A percentile compares a stretch with the other conserved stretches of the same genome.
Evolutionary conservation across 176 grass and related monocot genomes (phyloP).

Genomic region (Zea mays): DNA sequence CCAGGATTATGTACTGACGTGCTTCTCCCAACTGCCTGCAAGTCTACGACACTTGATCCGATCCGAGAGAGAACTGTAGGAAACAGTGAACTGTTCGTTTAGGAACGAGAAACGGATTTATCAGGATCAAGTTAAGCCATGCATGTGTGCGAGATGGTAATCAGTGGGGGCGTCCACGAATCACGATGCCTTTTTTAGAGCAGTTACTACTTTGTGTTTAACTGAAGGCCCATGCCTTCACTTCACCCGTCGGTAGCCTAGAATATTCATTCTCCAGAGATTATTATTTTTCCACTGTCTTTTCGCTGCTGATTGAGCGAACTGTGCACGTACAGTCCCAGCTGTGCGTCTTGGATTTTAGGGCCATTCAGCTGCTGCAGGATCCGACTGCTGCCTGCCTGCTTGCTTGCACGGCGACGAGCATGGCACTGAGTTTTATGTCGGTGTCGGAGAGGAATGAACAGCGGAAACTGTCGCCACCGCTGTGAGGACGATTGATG

Average conservation of each 20-base stretch:
- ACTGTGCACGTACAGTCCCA: slow-evolving; percentile 5
- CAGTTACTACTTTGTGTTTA: slow-evolving; percentile 12
- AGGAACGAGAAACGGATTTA: not conserved
- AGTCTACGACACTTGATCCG: not conserved
- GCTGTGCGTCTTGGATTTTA: slow-evolving; percentile 30
- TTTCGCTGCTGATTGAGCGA: not conserved
- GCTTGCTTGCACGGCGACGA: slow-evolving; percentile 11
- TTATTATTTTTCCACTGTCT: not conserved
- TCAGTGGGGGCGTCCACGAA: slow-evolving; percentile 2
- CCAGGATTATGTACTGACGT: not conserved
- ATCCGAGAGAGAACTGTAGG: not conserved
- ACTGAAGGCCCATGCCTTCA: not conserved
- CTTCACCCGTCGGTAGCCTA: not conserved
- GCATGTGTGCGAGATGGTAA: not conserved
- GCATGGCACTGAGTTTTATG: slow-evolving; percentile 30
- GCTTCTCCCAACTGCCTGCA: not conserved
- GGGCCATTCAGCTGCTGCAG: not conserved
- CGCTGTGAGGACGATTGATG: not conserved
- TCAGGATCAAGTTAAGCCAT: too few species aligned
- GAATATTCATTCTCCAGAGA: not conserved
- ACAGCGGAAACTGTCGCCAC: not conserved
- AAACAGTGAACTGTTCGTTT: not conserved
- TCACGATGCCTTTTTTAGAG: not conserved
- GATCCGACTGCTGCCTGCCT: not conserved
- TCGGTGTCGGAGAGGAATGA: not conserved